phyloP scores from a whole-genome alignment of 2,329 filamentous ascomycete species.

The Aspergillus tamarii region DNA sequence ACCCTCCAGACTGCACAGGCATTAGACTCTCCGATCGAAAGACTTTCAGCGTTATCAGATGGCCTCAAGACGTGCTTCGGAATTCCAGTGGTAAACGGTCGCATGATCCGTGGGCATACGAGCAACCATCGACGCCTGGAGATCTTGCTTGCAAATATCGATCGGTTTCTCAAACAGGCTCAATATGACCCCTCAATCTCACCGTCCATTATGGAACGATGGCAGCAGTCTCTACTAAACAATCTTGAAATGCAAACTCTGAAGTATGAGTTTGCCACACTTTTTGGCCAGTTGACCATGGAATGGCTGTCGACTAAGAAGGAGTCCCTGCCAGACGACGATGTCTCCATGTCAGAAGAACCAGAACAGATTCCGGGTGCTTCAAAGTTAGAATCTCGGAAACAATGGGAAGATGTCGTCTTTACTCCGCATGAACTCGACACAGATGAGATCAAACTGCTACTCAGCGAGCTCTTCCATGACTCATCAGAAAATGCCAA shows the following conservation, averaged over 20 bases:
- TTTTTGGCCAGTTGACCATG: conserved; percentile 19
- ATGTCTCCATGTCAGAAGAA: conserved; percentile 5
- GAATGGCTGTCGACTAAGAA: conserved; percentile 19
- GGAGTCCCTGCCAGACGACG: not conserved
- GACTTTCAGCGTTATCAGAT: conserved; percentile 8
- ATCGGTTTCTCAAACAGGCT: conserved; percentile 19
- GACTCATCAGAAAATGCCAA: conserved; percentile 1
- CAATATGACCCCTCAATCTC: conserved; percentile 18
- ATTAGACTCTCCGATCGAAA: not conserved
- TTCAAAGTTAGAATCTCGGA: conserved; percentile 10
- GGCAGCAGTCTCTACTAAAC: conserved; percentile 10
- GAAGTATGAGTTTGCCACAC: conserved; percentile 19
- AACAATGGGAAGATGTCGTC: conserved; percentile 13
- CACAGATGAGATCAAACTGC: not conserved
- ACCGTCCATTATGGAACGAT: conserved; percentile 9
- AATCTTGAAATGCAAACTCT: conserved; percentile 16
- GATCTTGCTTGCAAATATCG: conserved; percentile 10
- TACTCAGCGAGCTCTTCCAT: conserved; percentile 12
- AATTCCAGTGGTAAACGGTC: conserved; percentile 7
- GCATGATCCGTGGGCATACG: not conserved
- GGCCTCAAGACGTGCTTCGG: conserved; percentile 17
- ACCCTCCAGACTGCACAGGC: conserved; percentile 5
- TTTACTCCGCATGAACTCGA: conserved; percentile 11
- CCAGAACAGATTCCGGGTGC: conserved; percentile 5
- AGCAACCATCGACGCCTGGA: conserved; percentile 1